Evolutionary conservation across 2,329 filamentous ascomycete genomes (phyloP), one percentile per base, ranked within the genome.

Genomic region (Talaromyces atroroseus): DNA sequence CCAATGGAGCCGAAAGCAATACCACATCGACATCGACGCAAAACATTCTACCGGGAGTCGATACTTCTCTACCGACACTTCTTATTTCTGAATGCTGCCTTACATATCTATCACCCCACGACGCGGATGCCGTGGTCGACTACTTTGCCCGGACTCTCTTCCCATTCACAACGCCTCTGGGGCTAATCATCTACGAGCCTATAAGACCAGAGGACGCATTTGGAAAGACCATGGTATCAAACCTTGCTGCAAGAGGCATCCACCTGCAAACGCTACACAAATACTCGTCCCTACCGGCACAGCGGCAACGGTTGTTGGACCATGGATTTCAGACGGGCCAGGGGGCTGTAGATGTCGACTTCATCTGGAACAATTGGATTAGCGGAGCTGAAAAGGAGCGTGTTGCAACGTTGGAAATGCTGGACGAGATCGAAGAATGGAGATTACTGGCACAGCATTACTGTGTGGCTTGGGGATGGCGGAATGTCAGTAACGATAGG

Each of bases 371-470:
- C 52, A 74, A 74, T 1, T 97, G 92, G 91, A 78, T 95, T 2
- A 66, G 69, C 0, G 68, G 78, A 0, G 76, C 76, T 2, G 92
- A 97, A 73, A 92, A 90, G 72, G 86, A 89, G 66, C 79, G 92
- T 49, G 84, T 97, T 1, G 87, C 92, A 61, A 73, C 76, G 11
- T 70, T 96, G 24, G 92, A 99, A 71, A 91, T 94, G 65, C 72
- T 99, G 60, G 94, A 99, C 74, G 94, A 99, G 73, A 81, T 96
- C 23, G 94, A 99, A 73, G 94, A 99, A 75, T 95, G 94, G 88
- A 80, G 87, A 65, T 73, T 99, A 63, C 73, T 99, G 64, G 89
- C 91, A 0, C 83, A 82, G 61, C 94, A 99, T 77, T 99, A 99
- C 67, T 85, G 92, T 61, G 81, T 99, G 45, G 86, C 85, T 3